A percentile compares a stretch with the other conserved stretches of the same genome.
These are phyloP conservation scores for Termitomyces sp. DNA, from an alignment of 768 basidiomycete genomes.

Conservation along the genomic window DNA sequence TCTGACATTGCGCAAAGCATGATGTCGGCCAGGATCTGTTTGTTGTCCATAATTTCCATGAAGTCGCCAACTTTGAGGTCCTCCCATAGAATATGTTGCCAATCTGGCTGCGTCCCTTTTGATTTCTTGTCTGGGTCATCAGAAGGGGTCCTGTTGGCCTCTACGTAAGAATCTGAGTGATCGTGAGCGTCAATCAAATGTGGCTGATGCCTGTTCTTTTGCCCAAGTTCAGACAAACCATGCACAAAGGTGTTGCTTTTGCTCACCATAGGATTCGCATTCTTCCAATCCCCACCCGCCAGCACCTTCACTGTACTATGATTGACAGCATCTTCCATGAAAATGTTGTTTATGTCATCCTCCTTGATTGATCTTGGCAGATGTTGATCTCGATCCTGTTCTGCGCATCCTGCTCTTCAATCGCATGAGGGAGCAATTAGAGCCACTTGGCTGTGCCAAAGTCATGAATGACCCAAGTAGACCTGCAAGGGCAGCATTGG, in stretches of 20 bases:
- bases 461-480: too few relatives aligned
- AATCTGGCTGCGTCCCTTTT: slow-evolving; percentile 50
- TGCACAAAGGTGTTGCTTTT: slow-evolving; percentile 83
- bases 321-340: too few relatives aligned
- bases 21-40: slow-evolving; percentile 88
- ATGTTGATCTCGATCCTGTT: too few relatives aligned
- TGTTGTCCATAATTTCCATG: slow-evolving; percentile 81
- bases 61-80: slow-evolving; percentile 89
- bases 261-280: slow-evolving; percentile 59
- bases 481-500: too few relatives aligned
- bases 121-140: slow-evolving; percentile 47
- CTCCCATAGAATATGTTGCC: slow-evolving; percentile 73
- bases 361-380: too few relatives aligned
- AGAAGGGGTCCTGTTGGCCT: slow-evolving; percentile 55
- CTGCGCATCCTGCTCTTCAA: too few relatives aligned
- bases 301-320: slow-evolving; percentile 63
- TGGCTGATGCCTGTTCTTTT: slow-evolving; percentile 5
- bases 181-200: background rate
- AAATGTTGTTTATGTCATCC: too few relatives aligned
- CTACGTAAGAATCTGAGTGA: slow-evolving; percentile 11
- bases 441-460: too few relatives aligned
- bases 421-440: too few relatives aligned
- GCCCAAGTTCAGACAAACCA: slow-evolving; percentile 40
- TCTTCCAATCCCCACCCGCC: slow-evolving; percentile 56
- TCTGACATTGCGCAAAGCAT: slow-evolving; percentile 90